Evolutionary conservation across 2,329 filamentous ascomycete species (phyloP).

Genomic region (Huntiella decipiens): DNA sequence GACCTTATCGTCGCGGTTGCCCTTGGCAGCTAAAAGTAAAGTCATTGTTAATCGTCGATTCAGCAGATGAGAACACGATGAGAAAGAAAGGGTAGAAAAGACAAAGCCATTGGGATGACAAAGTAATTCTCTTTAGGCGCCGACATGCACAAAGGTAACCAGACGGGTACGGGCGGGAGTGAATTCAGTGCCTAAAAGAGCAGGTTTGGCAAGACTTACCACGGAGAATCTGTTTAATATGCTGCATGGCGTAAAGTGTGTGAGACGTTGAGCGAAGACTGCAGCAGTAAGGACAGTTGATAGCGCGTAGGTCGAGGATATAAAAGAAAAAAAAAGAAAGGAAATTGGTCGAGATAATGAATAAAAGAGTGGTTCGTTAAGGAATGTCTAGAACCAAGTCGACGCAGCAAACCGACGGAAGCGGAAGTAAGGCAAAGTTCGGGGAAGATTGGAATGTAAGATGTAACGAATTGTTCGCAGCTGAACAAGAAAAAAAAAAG

Average conservation of each 20-base stretch:
- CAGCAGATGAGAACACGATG: not conserved
- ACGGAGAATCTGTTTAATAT: conserved; percentile 11
- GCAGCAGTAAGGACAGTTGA: no score
- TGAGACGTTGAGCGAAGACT: no score
- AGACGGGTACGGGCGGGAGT: not conserved
- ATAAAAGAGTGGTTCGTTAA: no score
- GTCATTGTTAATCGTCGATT: not conserved
- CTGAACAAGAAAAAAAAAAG: no score
- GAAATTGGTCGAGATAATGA: no score
- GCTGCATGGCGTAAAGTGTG: conserved; percentile 6
- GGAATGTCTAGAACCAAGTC: no score
- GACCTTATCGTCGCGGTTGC: conserved; percentile 7
- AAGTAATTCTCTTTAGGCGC: not conserved
- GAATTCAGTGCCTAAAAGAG: not conserved
- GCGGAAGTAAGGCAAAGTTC: no score
- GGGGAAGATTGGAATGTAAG: no score
- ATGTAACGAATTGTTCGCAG: no score
- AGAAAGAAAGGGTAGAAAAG: not conserved
- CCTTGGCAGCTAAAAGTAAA: conserved; percentile 5
- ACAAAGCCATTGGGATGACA: not conserved
- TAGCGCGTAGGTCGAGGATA: no score
- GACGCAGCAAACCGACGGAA: no score
- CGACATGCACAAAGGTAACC: not conserved
- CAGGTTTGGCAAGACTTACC: conserved; percentile 4
- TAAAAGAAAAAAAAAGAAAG: no score